These are phyloP conservation scores for Nectriaceae sp. DNA, from an alignment of 2,329 filamentous ascomycete species.

Conservation along the genomic window DNA sequence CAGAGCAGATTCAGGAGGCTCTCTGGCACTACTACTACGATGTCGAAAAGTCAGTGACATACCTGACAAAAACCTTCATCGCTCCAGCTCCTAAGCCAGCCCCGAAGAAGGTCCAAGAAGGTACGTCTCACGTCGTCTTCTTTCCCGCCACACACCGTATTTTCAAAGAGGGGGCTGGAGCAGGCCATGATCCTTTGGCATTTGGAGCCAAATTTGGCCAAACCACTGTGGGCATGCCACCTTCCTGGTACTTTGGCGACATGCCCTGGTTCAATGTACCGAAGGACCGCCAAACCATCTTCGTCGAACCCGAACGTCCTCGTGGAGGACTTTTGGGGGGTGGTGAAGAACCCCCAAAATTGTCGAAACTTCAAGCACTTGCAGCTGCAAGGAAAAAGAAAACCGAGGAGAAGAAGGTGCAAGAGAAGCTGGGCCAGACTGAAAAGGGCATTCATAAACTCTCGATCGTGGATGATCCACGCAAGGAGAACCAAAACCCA, in stretches of 20 bases:
- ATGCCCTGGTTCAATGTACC: constrained; percentile 84
- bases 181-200: constrained; percentile 29
- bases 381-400: constrained; percentile 87
- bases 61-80: constrained; percentile 69
- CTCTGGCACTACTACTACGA: constrained; percentile 98
- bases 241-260: constrained; percentile 71
- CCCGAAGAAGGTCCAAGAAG: constrained; percentile 44
- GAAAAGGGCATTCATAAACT: constrained; percentile 33
- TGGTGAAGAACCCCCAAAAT: constrained; percentile 63
- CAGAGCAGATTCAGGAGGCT: constrained; percentile 77
- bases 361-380: constrained; percentile 88
- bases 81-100: constrained; percentile 45
- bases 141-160: constrained; percentile 31
- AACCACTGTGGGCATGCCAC: constrained; percentile 2
- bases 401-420: constrained; percentile 60
- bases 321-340: constrained; percentile 78
- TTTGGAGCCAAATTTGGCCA: constrained; percentile 10
- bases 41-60: constrained; percentile 79
- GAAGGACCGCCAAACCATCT: constrained; percentile 61
- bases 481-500: constrained; percentile 31
- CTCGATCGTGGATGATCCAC: constrained; percentile 28
- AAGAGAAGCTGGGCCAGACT: constrained; percentile 25
- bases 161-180: constrained; percentile 33
- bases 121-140: constrained; percentile 40
- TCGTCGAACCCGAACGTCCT: constrained; percentile 58